Evolutionary conservation across 306 rosid genomes (phyloP).

Genomic region (Cucumis cinereus): DNA sequence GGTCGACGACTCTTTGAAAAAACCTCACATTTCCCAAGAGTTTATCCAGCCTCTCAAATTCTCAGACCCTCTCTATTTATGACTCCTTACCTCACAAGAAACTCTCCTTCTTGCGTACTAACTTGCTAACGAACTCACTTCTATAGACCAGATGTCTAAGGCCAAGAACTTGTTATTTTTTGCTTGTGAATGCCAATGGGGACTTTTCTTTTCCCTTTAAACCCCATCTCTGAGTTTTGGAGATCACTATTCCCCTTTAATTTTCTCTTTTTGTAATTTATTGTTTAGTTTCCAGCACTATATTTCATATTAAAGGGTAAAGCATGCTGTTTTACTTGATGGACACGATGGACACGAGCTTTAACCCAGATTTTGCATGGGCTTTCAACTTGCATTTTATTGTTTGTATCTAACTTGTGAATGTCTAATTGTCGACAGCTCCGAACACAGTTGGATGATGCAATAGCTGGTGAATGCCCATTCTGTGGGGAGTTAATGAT

Average conservation of each 20-base stretch:
- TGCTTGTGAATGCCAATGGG: background rate
- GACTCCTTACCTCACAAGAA: background rate
- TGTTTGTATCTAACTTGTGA: background rate
- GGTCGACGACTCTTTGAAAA: background rate
- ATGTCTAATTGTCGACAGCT: constrained; percentile 32
- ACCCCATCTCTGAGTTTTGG: background rate
- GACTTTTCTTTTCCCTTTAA: background rate
- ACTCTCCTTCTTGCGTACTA: background rate
- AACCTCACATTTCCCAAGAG: background rate
- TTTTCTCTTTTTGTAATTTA: background rate
- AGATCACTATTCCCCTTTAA: background rate
- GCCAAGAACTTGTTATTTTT: background rate
- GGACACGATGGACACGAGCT: background rate
- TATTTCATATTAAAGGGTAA: background rate
- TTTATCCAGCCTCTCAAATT: background rate
- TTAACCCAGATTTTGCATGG: background rate
- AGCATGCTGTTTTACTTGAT: background rate
- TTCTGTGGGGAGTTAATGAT: constrained; percentile 91
- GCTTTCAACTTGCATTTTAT: background rate
- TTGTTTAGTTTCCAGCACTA: background rate
- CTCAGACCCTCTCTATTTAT: background rate
- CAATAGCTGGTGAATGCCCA: constrained; percentile 91
- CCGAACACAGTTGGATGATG: constrained; percentile 87
- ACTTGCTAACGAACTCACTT: background rate
- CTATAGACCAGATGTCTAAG: background rate